phyloP scores from a whole-genome alignment of 495 filamentous ascomycete species.

The Daldinia bambusicola region DNA sequence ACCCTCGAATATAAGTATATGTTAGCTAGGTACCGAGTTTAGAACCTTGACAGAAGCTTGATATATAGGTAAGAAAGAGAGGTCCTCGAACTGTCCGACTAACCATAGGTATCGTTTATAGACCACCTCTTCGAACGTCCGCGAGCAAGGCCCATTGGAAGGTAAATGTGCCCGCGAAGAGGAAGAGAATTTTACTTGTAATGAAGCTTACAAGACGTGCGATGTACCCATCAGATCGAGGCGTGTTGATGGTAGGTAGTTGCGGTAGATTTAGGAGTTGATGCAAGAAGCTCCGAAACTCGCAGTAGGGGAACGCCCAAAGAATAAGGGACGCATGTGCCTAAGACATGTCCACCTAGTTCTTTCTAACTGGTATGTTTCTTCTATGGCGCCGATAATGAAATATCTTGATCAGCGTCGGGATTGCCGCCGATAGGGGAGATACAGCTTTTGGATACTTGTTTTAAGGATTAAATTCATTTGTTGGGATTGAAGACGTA shows the following conservation, averaged over 20 bases:
- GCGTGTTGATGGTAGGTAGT: background rate
- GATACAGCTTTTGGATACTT: background rate
- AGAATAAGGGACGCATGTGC: background rate
- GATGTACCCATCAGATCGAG: constrained; percentile 24
- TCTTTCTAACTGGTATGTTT: background rate
- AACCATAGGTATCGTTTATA: constrained; percentile 48
- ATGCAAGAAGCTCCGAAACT: background rate
- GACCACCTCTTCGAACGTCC: constrained; percentile 46
- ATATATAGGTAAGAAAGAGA: constrained; percentile 10
- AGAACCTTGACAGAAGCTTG: background rate
- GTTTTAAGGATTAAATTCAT: constrained; percentile 9
- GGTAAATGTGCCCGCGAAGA: background rate
- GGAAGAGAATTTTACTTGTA: background rate
- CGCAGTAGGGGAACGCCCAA: background rate
- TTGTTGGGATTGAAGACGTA: constrained; percentile 30
- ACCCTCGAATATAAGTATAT: constrained; percentile 20
- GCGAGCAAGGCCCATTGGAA: constrained; percentile 38
- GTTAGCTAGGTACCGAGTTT: constrained; percentile 13
- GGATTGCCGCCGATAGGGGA: background rate
- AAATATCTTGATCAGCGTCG: background rate
- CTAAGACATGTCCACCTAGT: background rate
- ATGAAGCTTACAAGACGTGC: constrained; percentile 7
- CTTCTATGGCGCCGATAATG: background rate
- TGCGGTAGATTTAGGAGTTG: background rate
- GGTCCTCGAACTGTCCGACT: constrained; percentile 12